Evolutionary conservation across 2,329 filamentous ascomycete genomes (phyloP), one percentile per base, ranked within the genome.

Genomic region (Monosporascus sp.): DNA sequence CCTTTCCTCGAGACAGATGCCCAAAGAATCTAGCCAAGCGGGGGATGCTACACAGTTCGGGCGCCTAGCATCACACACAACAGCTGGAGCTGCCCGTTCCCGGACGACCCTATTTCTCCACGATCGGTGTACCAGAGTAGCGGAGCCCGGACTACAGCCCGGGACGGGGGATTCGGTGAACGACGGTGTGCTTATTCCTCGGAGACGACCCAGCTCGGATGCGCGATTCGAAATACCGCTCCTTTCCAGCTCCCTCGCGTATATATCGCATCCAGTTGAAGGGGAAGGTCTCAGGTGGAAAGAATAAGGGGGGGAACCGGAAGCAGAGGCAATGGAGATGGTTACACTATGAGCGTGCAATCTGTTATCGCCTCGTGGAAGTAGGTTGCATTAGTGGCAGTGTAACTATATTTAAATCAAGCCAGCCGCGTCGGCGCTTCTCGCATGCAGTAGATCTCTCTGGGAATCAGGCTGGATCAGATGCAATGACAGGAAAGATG

Each of bases 1-100:
- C 58, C 62, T 62, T 52, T 63, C 63, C 60, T 64, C 62, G 62
- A 66, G 60, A 61, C 54, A 63, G 61, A 62, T 65, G 64, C 67
- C 66, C 65, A 63, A 66, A 66, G 68, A 65, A 72, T 69, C 69
- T 67, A 65, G 65, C 66, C 64, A 65, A 64, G 66, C 64, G 63
- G 63, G 27, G 62, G 61, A 67, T 67, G 70, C 70, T 72, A 72
- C 67, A 72, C 70, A 67, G 62, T 68, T 68, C 63, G 67, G 65
- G 58, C 63, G 65, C 64, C 67, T 68, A 66, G 66, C 72, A 74
- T 74, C 65, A 72, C 70, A 72, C 68, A 68, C 69, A 68, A 68
- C 66, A 69, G 62, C 58, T 62, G 58, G 61, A 59, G 64, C 69
- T 70, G 69, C 68, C 66, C 63, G 66, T 66, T 72, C 65, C 70